phyloP scores from a whole-genome alignment of 1,139 yeast genomes.

The Blastobotrys serpentis region DNA sequence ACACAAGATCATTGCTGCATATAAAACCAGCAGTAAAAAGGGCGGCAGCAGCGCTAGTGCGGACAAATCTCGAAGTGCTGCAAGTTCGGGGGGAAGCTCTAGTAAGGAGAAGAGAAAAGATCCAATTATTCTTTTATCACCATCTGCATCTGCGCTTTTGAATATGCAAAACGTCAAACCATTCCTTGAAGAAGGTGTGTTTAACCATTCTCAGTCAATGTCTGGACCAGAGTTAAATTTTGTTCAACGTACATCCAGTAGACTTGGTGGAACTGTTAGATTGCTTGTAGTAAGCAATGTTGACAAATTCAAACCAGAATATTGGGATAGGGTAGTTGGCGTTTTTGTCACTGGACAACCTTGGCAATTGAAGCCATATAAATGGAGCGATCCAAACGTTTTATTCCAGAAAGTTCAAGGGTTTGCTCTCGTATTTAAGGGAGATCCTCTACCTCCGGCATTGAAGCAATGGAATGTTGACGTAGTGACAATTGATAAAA shows the following conservation, averaged over 20 bases:
- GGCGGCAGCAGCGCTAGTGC: conserved; percentile 21
- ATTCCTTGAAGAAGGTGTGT: conserved; percentile 75
- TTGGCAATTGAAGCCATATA: conserved; percentile 93
- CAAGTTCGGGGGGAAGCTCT: conserved; percentile 11
- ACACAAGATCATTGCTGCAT: conserved; percentile 49
- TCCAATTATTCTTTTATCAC: conserved; percentile 91
- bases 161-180: conserved; percentile 79
- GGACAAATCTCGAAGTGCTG: conserved; percentile 8
- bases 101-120: conserved; percentile 46
- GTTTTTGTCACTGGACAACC: conserved; percentile 95
- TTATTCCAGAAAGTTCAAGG: conserved; percentile 86
- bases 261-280: conserved; percentile 56
- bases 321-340: conserved; percentile 93
- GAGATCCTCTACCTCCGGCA: conserved; percentile 75
- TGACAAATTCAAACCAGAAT: conserved; percentile 89
- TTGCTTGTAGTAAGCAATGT: conserved; percentile 85
- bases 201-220: conserved; percentile 49
- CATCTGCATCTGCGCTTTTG: conserved; percentile 87
- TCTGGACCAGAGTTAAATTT: conserved; percentile 47
- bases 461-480: conserved; percentile 87
- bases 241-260: conserved; percentile 56
- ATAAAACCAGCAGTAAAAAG: conserved; percentile 12
- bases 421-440: conserved; percentile 69
- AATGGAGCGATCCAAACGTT: conserved; percentile 74
- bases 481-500: conserved; percentile 73